Evolutionary conservation across 2,329 filamentous ascomycete genomes (phyloP), one percentile per base, ranked within the genome.

Genomic region (Rhytidhysteron rufulum): DNA sequence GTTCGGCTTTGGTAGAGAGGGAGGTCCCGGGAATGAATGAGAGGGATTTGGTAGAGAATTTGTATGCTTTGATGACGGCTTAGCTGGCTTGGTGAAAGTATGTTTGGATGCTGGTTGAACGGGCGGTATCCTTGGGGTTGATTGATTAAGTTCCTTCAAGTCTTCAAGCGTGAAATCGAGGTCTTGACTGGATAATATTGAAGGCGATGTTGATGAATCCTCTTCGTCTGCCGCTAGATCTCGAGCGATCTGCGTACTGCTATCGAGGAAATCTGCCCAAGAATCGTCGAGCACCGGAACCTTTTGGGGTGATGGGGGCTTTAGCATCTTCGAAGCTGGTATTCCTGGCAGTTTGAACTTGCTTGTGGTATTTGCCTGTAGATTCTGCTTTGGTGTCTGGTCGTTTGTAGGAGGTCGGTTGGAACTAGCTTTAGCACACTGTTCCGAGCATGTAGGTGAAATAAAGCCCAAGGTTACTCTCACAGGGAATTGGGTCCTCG

Each of bases 201-300:
- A 36, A n/a, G 50, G 10, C 13, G n/a, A 2, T 10, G 15, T 6
- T 13, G 21, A 36, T 11, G 15, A 8, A 27, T 13, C 13, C 24
- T 27, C 8, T 19, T 20, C 34, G 11, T 58, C 59, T 13, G 41
- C 43, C 3, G 53, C 55, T 7, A 73, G 50, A 22, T 73, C 69
- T 7, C 69, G 62, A 5, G 67, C 68, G 25, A 73, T 67, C 42
- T 73, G 70, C 1, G 69, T 69, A 25, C 61, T 65, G 42, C 61
- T 69, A n/a, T 66, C 69, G 2, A 73, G 54, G n/a, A 71, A 68
- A 30, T 68, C 61, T 37, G 58, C 62, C 62, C 62, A 65, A 3
- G 44, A 48, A 29, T 65, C 62, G 6, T 30, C 17, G 27, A 24
- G 19, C 10, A n/a, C 29, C 17, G 5, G 27, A 29, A 9, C 16